Evolutionary conservation across 176 grass and related monocot species (phyloP), one percentile per base, ranked within the genome.

Genomic region (Bromus sterilis): DNA sequence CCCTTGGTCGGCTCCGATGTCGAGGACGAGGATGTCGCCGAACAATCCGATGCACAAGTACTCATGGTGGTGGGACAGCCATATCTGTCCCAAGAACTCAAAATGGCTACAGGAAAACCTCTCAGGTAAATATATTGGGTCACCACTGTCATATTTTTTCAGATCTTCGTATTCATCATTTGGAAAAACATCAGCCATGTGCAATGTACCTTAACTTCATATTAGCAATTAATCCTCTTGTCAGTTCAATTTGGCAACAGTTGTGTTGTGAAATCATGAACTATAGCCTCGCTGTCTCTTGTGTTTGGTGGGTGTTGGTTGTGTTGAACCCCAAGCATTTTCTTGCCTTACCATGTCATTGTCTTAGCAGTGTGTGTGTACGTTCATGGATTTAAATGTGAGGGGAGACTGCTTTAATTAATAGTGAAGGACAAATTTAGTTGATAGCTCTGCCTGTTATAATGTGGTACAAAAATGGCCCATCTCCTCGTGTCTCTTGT

Each of bases 71-170:
- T 97, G 94, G 94, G 92, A 97, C 49, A 97, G 89, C 76, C 91
- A 94, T 80, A 94, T 97, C 84, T 79, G 87, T 32, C 85, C 94
- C 4, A 97, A 97, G 79, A 97, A 97, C 44, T 94, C 94, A 0
- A 94, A 94, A 90, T 97, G 94, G 94, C 94, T 97, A 42, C 86
- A 97, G 28, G 94, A 97, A 82, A 97, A 97, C 80, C 94, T 97
- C 56, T 78, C 92, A 56, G 94, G 94, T 94, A 73, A 77, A 36
- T 29, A 77, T 89, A 0, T 74, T 78, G 0, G 1, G 2, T 25
- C 56, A 37, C 16, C 30, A 5, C 14, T 13, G 37, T 32, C 26
- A 51, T 60, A 53, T 43, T 53, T 25, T 3, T 60, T 77, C 33
- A 34, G 55, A 39, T 46, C 39, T 82, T 60, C 35, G 6, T 71